Evolutionary conservation across 495 filamentous ascomycete genomes (phyloP), one percentile per base, ranked within the genome.

Genomic region (Neohortaea acidophila): DNA sequence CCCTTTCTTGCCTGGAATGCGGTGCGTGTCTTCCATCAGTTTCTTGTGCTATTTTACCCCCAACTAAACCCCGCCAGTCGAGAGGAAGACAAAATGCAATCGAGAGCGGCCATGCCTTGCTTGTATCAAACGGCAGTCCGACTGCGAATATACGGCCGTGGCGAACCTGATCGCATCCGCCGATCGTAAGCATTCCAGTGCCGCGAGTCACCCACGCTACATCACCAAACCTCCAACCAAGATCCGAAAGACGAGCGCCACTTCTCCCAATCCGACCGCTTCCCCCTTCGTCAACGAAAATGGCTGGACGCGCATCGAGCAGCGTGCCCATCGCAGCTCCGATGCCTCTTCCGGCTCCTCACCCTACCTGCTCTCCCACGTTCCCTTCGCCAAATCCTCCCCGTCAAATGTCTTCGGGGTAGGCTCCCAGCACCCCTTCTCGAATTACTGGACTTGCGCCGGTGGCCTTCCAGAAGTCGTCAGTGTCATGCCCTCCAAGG

Each of bases 371-470:
- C 64, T 81, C 17, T 77, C 74, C 35, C 71, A 81, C 53, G 65
- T 80, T 4, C 75, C 77, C 13, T 72, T 72, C 47, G 73, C 76
- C 1, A 59, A 68, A 17, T 68, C 70, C 0, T 67, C 70, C 21
- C 67, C 69, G 12, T 73, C 69, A 28, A 78, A 75, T 38, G 72
- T 81, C 26, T 83, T 81, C 53, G 77, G 73, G n/a, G 64, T 73
- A 35, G 68, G 70, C 13, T 66, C 66, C 4, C 73, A 75, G 55
- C 73, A 80, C 38, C 72, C 73, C 2, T 80, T 78, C 47, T 70
- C 72, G 46, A 83, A 83, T 52, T 83, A 83, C 54, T 83, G 78
- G 78, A 82, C 78, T 5, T 77, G 71, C 47, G 65, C 71, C 33
- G 78, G 78, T 18, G 78, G 78, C 1, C 57, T 83, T 15, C 62